phyloP scores from a whole-genome alignment of 495 filamentous ascomycete genomes.

The Aspergillus panamensis region DNA sequence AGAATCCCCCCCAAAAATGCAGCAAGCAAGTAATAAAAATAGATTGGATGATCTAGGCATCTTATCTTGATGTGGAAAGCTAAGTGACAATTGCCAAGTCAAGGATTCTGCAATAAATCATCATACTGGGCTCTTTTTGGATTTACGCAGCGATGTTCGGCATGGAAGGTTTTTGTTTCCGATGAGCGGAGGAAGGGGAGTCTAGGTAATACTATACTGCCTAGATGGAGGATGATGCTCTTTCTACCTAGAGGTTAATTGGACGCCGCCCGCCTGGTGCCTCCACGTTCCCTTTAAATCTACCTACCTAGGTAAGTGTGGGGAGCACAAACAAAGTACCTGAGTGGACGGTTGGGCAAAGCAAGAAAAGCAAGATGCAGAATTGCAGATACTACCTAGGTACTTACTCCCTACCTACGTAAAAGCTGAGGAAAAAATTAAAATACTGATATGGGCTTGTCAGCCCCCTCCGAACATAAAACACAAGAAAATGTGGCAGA shows the following conservation, averaged over 20 bases:
- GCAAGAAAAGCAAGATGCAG: neutral
- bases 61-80: neutral
- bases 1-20: neutral
- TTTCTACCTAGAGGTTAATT: neutral
- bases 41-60: conserved; percentile 4
- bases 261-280: neutral
- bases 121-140: neutral
- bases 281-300: neutral
- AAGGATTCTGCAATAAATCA: neutral
- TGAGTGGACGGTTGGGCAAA: neutral
- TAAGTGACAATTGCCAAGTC: neutral
- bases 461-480: too few relatives aligned
- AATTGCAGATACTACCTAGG: too few relatives aligned
- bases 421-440: too few relatives aligned
- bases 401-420: too few relatives aligned
- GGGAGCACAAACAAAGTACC: neutral
- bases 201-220: neutral
- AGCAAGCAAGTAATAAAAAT: conserved; percentile 2
- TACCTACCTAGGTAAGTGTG: too few relatives aligned
- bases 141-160: neutral
- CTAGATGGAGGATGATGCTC: neutral
- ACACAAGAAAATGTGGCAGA: too few relatives aligned
- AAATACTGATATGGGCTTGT: too few relatives aligned
- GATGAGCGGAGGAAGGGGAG: neutral
- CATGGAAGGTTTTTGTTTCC: neutral